Conservation (phyloP, 2,329 filamentous ascomycete species). For the Coniochaeta sp. region DNA sequence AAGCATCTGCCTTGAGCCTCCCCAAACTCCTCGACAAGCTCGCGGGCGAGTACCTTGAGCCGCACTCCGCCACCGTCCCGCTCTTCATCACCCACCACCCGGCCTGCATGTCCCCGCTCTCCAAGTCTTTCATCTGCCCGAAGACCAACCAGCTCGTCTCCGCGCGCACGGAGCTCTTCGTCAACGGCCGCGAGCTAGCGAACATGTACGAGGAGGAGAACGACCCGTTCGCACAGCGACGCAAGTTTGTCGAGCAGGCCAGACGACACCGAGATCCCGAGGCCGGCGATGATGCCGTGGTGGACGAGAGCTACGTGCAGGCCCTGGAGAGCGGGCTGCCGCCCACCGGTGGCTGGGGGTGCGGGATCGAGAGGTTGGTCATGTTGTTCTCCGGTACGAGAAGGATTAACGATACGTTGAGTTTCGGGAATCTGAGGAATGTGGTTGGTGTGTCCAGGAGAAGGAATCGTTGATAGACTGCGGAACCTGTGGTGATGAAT, state of each 20-base stretch:
- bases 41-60: conserved; percentile 69
- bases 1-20: conserved; percentile 48
- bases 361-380: conserved; percentile 80
- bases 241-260: conserved; percentile 63
- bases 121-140: conserved; percentile 75
- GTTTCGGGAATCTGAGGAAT: conserved; percentile 78
- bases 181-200: conserved; percentile 72
- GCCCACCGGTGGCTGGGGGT: conserved; percentile 96
- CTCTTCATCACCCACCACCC: conserved; percentile 89
- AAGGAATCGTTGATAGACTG: not conserved
- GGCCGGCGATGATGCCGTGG: conserved; percentile 32
- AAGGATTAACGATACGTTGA: conserved; percentile 78
- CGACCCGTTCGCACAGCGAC: conserved; percentile 75
- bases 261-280: conserved; percentile 21
- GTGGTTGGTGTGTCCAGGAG: conserved; percentile 43
- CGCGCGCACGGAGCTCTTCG: conserved; percentile 79
- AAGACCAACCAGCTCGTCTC: conserved; percentile 64
- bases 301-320: conserved; percentile 78
- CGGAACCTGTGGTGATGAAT: not conserved
- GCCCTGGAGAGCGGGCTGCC: conserved; percentile 84
- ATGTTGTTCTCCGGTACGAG: conserved; percentile 81
- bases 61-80: conserved; percentile 57
- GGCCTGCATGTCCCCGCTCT: conserved; percentile 81
- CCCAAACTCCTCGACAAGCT: conserved; percentile 73
- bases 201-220: conserved; percentile 99